Base-by-base conservation (phyloP, 2,329 filamentous ascomycete species). In the Verticillium dahliae region DNA sequence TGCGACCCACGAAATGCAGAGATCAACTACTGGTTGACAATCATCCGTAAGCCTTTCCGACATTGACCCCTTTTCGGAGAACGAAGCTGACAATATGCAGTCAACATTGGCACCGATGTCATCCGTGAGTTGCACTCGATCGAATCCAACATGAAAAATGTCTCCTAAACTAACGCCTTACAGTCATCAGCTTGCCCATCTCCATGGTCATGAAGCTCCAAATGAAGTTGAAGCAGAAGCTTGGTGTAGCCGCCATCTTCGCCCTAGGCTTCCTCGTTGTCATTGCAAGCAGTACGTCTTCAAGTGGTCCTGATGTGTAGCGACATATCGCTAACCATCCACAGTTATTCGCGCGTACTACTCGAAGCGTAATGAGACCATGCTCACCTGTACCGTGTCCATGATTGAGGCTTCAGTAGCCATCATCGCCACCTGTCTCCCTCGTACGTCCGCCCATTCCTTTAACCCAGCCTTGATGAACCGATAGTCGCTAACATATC, bases 381-480 rank as follows among this genome's bases (percentile, higher is more conserved):
- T 75, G 73, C 58, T 75, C 39, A 74, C 73, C 2, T 75, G 73
- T 62, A 75, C 73, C 1, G 72, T 75, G 18, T 74, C 72, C 4
- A 75, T 75, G 72, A 66, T 74, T n/a, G 73, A 75, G 59, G 73
- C 72, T 0, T 66, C 74, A 4, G 71, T 77, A 7, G 73, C 76
- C 1, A 76, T 78, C 38, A 76, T 78, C 10, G 73, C 74, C 1
- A 70, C 72, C 2, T 76, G 73, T n/a, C 71, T 76, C 1, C 74
- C 75, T 35, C 69, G 70, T 72, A 57, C 3, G 69, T 60, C 1
- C 6, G 13, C 56, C 7, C 39, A 0, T 5, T 0, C 55, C n/a
- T 18, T 18, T 33, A 9, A 10, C 0, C 14, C 27, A 2, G 10
- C 22, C 27, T 5, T 31, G 27, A 31, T 31, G 27, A 37, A 11